Evolutionary conservation across 2,329 filamentous ascomycete species (phyloP).

Genomic region (Cordyceps cicadae): DNA sequence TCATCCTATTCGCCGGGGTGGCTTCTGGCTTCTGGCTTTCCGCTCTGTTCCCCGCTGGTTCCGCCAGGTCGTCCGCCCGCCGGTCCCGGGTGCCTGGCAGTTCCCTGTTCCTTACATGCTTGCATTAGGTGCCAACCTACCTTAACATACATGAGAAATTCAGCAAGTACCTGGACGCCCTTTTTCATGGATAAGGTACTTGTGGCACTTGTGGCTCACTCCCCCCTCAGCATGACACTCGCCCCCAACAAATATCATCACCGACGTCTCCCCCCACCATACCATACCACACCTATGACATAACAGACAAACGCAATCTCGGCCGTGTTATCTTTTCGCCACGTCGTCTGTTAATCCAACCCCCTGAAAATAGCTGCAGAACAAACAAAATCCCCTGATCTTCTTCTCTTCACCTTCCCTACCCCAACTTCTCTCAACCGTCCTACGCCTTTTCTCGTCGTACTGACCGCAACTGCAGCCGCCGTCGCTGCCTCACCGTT

Average conservation of each 20-base stretch:
- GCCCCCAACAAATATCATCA: slow-evolving; percentile 11
- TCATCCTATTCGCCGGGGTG: too few species aligned
- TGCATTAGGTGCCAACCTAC: too few species aligned
- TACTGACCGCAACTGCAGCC: background rate
- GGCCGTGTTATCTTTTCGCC: slow-evolving; percentile 3
- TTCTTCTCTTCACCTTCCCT: background rate
- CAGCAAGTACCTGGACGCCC: too few species aligned
- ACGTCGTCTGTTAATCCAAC: background rate
- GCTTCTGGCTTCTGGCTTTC: too few species aligned
- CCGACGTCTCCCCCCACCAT: background rate
- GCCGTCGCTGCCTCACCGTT: slow-evolving; percentile 8
- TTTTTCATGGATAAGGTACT: too few species aligned
- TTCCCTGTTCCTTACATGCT: background rate
- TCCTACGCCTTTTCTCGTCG: background rate
- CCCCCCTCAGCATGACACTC: background rate
- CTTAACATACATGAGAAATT: too few species aligned
- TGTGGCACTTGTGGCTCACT: too few species aligned
- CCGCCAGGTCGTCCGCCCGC: background rate
- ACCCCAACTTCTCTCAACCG: background rate
- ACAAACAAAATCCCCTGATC: background rate
- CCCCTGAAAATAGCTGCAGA: background rate
- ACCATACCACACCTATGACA: background rate
- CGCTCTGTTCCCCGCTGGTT: background rate
- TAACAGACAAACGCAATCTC: background rate
- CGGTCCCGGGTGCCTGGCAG: background rate